phyloP scores from a whole-genome alignment of 164 flowering plant genomes.

The Paratinospora sagittata region DNA sequence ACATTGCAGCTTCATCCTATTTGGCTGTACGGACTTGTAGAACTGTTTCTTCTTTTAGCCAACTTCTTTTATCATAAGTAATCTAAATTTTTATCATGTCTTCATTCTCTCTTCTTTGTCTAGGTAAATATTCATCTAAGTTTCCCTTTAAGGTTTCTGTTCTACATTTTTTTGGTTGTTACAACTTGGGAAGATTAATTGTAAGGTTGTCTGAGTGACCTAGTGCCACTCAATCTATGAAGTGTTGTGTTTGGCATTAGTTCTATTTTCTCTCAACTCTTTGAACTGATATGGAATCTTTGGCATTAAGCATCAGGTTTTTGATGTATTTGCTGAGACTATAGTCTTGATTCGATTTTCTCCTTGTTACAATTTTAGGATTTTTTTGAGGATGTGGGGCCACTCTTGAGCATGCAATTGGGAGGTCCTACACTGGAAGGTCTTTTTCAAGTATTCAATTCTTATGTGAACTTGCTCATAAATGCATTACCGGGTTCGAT shows the following conservation, averaged over 20 bases:
- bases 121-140: no score
- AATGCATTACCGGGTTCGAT: slow-evolving; percentile 87
- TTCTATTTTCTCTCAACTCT: background rate
- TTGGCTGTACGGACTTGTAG: background rate
- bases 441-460: slow-evolving; percentile 64
- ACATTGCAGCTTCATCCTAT: background rate
- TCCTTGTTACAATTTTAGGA: slow-evolving; percentile 42
- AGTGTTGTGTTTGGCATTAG: background rate
- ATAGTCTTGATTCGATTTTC: background rate
- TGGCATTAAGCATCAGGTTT: background rate
- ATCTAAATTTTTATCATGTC: background rate
- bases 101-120: background rate
- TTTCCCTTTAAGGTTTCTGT: no score
- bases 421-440: slow-evolving; percentile 85
- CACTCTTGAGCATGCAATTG: slow-evolving; percentile 85
- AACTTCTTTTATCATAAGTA: background rate
- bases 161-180: background rate
- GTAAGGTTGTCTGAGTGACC: background rate
- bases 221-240: background rate
- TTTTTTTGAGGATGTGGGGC: slow-evolving; percentile 94
- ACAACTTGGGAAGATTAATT: background rate
- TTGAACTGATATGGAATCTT: background rate
- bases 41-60: background rate
- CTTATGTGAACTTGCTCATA: slow-evolving; percentile 70
- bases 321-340: slow-evolving; percentile 1